Percentiles rank a stretch among this genome's conserved stretches.
Conservation (phyloP, 768 basidiomycete genomes). For the Trametopsis cervina region DNA sequence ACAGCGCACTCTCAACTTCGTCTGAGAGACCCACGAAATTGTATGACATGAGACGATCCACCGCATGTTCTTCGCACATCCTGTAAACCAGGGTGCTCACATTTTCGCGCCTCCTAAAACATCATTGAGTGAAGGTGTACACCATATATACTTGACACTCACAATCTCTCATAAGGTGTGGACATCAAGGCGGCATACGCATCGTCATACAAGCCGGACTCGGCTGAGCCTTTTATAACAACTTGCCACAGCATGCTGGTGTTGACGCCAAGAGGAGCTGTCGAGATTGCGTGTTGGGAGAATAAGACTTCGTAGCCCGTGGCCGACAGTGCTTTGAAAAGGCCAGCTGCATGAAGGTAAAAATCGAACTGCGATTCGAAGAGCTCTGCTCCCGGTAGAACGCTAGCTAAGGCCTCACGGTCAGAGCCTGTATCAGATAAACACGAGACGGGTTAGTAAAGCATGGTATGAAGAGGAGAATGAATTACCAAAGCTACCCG, state of each 20-base stretch:
- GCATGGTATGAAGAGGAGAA: not conserved
- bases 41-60: conserved; percentile 70
- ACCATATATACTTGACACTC: conserved; percentile 27
- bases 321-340: conserved; percentile 58
- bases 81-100: conserved; percentile 77
- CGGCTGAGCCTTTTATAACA: conserved; percentile 68
- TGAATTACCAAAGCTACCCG: conserved; percentile 64
- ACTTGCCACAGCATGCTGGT: conserved; percentile 72
- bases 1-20: conserved; percentile 82
- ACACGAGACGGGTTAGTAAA: conserved; percentile 8
- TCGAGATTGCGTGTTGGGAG: conserved; percentile 74
- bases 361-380: conserved; percentile 63
- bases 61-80: conserved; percentile 88
- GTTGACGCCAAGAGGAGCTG: conserved; percentile 44
- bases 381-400: conserved; percentile 52
- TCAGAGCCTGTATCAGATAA: conserved; percentile 34
- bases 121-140: conserved; percentile 5
- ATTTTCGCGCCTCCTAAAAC: conserved; percentile 69
- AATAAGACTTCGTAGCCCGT: conserved; percentile 65
- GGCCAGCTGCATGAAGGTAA: conserved; percentile 68
- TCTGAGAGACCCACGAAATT: conserved; percentile 81
- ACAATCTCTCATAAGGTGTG: conserved; percentile 75
- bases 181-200: conserved; percentile 78
- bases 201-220: conserved; percentile 73
- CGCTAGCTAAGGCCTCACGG: conserved; percentile 47